Percentiles rank a stretch among this genome's conserved stretches.
These are phyloP conservation scores for Teratosphaeria destructans DNA, from an alignment of 2,329 filamentous ascomycete species.

Conservation along the genomic window DNA sequence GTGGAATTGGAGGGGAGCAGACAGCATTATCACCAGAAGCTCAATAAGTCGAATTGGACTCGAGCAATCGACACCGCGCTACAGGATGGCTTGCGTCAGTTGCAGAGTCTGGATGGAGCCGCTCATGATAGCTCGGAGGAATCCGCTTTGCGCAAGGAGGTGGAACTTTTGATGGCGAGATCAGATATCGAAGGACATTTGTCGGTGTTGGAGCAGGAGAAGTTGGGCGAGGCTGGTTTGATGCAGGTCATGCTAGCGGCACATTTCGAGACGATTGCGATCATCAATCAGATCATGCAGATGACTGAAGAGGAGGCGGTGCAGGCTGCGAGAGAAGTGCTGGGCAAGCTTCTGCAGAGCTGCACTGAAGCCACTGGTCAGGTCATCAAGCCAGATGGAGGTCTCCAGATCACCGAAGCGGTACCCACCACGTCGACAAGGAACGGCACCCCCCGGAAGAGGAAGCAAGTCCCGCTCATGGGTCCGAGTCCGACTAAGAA, in stretches of 20 bases:
- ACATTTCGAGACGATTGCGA: conserved; percentile 83
- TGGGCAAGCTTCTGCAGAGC: conserved; percentile 66
- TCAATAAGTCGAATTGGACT: conserved; percentile 78
- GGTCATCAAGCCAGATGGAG: conserved; percentile 82
- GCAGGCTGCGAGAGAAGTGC: conserved; percentile 63
- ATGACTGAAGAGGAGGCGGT: conserved; percentile 81
- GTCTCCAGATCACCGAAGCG: conserved; percentile 49
- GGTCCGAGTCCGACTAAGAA: conserved; percentile 40
- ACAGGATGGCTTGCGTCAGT: conserved; percentile 70
- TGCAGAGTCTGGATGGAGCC: conserved; percentile 57
- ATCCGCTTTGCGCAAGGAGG: conserved; percentile 65
- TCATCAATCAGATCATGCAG: conserved; percentile 67
- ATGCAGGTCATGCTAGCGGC: conserved; percentile 77
- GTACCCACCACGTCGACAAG: conserved; percentile 54
- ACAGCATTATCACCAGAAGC: conserved; percentile 77
- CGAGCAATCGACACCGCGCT: conserved; percentile 77
- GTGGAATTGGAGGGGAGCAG: conserved; percentile 81
- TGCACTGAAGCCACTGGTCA: conserved; percentile 68
- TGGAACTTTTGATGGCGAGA: conserved; percentile 72
- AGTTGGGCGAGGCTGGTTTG: conserved; percentile 62
- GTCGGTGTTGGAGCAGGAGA: conserved; percentile 75
- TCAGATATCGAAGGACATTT: conserved; percentile 70
- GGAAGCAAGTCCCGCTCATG: conserved; percentile 40
- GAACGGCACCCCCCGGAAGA: conserved; percentile 66
- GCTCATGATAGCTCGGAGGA: conserved; percentile 49